Evolutionary conservation across 2,329 filamentous ascomycete genomes (phyloP).

Genomic region (Trichoderma sp.): DNA sequence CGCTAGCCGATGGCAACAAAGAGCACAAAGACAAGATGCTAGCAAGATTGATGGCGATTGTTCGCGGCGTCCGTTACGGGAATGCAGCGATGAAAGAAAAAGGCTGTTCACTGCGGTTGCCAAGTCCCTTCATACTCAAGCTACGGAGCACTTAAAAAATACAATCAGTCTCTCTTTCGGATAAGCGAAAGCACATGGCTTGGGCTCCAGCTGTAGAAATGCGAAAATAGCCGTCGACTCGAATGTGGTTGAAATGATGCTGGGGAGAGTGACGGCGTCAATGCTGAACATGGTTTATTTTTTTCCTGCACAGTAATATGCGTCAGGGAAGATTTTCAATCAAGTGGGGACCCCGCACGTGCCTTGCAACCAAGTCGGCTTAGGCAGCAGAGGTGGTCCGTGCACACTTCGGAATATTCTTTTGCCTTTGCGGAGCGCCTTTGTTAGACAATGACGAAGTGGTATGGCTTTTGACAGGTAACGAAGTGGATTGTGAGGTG

Average conservation of each 20-base stretch:
- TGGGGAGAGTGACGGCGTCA: not conserved
- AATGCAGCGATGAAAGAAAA: constrained; percentile 4
- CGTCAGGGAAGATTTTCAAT: constrained; percentile 18
- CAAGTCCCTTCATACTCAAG: not conserved
- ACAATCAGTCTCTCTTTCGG: not conserved
- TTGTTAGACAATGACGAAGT: not conserved
- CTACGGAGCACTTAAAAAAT: not conserved
- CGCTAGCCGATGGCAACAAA: not conserved
- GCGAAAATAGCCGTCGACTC: not conserved
- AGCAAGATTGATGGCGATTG: not conserved
- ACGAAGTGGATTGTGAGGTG: not conserved
- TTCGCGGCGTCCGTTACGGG: not conserved
- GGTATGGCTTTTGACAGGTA: not conserved
- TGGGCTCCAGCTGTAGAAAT: not conserved
- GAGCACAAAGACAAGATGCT: not conserved
- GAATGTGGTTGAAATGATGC: not conserved
- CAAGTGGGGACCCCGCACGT: constrained; percentile 20
- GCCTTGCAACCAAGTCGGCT: constrained; percentile 12
- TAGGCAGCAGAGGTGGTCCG: constrained; percentile 9
- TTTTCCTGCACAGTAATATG: constrained; percentile 13
- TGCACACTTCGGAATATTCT: not conserved
- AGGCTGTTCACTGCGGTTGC: not conserved
- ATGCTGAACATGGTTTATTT: constrained; percentile 9
- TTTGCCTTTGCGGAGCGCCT: not conserved
- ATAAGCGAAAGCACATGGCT: constrained; percentile 8